Base-by-base conservation (phyloP, 2,329 filamentous ascomycete genomes). In the Claviceps fusiformis region DNA sequence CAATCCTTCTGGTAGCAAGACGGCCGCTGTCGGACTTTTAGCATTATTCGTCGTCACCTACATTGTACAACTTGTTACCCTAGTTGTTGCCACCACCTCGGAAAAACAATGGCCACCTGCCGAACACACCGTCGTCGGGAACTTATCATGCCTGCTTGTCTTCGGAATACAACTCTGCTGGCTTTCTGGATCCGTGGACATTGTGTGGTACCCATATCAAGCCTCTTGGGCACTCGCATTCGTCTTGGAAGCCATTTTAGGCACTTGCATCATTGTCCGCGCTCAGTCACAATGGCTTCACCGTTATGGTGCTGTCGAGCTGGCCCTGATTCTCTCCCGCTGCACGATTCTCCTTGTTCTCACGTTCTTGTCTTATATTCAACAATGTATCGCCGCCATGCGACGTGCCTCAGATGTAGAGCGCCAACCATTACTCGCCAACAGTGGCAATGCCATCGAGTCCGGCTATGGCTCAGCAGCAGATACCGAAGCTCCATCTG, bases 161-260 rank as follows among this genome's bases (percentile, higher is more conserved):
- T 88, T 84, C 66, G 77, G 80, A 3, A 75, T 83, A 15, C 74
- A 85, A 60, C 70, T 82, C 56, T 73, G 78, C 45, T 74, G 74
- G 24, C 71, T 86, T 15, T 68, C 73, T 2, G 77, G 80, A 53
- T 70, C 72, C 19, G 64, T 71, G 35, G 71, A 74, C 53, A 73
- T 75, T 2, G 73, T 81, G 10, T 84, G 81, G 75, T 81, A 83
- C 60, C 81, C 83, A 0, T 82, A 81, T 58, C 78, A 79, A 59
- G 83, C 81, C 19, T 79, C 80, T 13, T 86, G 83, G 75, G 60
- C 78, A 35, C 65, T 86, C 17, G 79, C 78, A 15, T 67, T 85
- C 8, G 61, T 73, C 15, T 77, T 80, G 41, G 85, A 89, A 62
- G 64, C 75, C 0, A 61, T 65, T 51, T 68, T 82, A 37, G 64